phyloP scores from a whole-genome alignment of 352 stramenopile species.

The Pythium biforme region DNA sequence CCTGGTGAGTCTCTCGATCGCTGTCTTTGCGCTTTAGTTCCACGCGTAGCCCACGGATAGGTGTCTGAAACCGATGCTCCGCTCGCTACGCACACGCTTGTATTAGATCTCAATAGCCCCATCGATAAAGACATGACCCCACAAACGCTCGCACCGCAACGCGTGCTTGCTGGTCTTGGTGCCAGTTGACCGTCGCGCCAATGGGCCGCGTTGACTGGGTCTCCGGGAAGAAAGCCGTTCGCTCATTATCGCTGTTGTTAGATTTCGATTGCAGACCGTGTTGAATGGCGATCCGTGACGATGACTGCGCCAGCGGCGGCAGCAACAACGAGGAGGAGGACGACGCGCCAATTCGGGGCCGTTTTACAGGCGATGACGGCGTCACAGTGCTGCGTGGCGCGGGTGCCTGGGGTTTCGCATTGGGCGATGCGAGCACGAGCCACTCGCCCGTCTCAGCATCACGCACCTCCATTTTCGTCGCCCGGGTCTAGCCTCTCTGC shows the following conservation, averaged over 20 bases:
- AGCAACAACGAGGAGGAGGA: slow-evolving; percentile 4
- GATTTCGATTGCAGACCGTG: background rate
- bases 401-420: background rate
- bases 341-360: slow-evolving; percentile 1
- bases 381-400: background rate
- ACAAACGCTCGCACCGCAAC: slow-evolving; percentile 37
- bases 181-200: slow-evolving; percentile 52
- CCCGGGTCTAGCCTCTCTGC: background rate
- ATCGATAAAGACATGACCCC: background rate
- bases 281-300: background rate
- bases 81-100: slow-evolving; percentile 36
- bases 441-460: slow-evolving; percentile 67
- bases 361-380: slow-evolving; percentile 7
- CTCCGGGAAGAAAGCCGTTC: slow-evolving; percentile 31
- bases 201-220: slow-evolving; percentile 58
- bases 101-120: background rate
- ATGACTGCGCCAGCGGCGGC: slow-evolving; percentile 5
- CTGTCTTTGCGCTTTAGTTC: slow-evolving; percentile 51
- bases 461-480: slow-evolving; percentile 34
- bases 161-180: slow-evolving; percentile 39
- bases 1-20: slow-evolving; percentile 29
- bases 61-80: slow-evolving; percentile 46
- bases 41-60: slow-evolving; percentile 44
- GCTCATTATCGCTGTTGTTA: slow-evolving; percentile 2
- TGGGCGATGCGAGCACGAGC: slow-evolving; percentile 31